Base-by-base conservation (phyloP, 352 stramenopile genomes). In the Aphanomyces euteiches region DNA sequence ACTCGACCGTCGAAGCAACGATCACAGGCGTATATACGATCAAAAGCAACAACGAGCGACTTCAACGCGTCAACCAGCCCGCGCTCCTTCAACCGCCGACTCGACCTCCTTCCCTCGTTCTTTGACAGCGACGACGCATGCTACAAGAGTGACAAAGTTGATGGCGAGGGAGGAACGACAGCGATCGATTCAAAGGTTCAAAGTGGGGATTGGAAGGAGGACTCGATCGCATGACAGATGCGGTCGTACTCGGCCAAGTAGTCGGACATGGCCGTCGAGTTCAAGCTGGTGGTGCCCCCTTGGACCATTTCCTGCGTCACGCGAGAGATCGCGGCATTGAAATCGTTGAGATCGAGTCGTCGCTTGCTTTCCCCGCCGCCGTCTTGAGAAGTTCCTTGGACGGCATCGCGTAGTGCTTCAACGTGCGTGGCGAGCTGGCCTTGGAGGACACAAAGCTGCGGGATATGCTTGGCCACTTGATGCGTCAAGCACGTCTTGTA, bases 391-490 rank as follows among this genome's bases (percentile, higher is more conserved):
- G 28, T 37, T 57, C 28, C n/a, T 4, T 28, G 4, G 15, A 70
- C 54, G n/a, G 53, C 36, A 43, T 70, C 64, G 8, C 64, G 64
- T 1, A 70, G 34, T 4, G 64, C 54, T 28, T 70, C 64, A 12
- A 63, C 64, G 17, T 64, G 50, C 28, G 43, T 61, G 10, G 64
- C 64, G 15, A 70, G 47, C 38, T 70, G 36, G 47, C 64, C 64
- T 70, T 70, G 64, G 19, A 70, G 54, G 10, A 61, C 64, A 47
- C 64, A 70, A 8, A 70, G 47, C 1, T 61, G 64, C 19, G 34
- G 10, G 13, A 70, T 40, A 19, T 70, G 47, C 36, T 70, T 70
- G 15, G 43, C 64, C 4, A 70, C 64, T 17, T 70, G 40, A 21
- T 50, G 61, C 37, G 64, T 61, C 13, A 70, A 19, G 15, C 28